Percentiles rank a stretch among this genome's conserved stretches.
phyloP scores from a whole-genome alignment of 495 filamentous ascomycete species.

The Neurospora tetrasperma region DNA sequence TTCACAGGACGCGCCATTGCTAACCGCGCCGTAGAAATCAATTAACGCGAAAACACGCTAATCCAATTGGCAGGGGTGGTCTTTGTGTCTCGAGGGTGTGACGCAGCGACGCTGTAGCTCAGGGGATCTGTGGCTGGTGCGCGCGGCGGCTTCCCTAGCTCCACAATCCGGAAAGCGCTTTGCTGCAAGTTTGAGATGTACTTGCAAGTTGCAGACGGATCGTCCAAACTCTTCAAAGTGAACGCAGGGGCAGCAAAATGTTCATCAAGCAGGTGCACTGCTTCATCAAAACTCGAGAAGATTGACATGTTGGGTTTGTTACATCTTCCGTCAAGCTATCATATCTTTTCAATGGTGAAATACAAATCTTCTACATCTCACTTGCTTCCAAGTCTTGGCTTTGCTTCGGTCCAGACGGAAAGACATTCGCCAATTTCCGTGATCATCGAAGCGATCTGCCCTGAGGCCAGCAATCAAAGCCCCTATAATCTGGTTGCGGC shows the following conservation, averaged over 20 bases:
- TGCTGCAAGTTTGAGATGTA: too few species aligned
- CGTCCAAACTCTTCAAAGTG: not conserved
- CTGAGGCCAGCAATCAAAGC: not conserved
- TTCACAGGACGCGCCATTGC: not conserved
- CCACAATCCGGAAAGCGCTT: not conserved
- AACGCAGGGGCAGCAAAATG: not conserved
- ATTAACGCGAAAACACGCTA: constrained; percentile 20
- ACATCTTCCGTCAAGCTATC: not conserved
- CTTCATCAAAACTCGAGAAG: not conserved
- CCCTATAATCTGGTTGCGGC: not conserved
- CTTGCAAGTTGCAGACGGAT: not conserved
- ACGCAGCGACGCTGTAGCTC: not conserved
- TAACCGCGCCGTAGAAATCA: constrained; percentile 10
- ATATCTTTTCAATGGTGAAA: not conserved
- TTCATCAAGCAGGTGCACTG: not conserved
- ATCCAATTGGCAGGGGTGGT: not conserved
- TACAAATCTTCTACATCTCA: not conserved
- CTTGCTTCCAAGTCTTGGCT: not conserved
- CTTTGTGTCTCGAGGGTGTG: not conserved
- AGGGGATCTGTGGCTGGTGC: not conserved
- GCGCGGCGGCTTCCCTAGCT: not conserved
- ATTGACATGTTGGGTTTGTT: not conserved
- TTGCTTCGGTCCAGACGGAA: not conserved
- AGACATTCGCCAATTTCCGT: not conserved
- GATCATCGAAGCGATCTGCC: not conserved